Evolutionary conservation across 148 eudicot species (phyloP), one percentile per base, ranked within the genome.

Genomic region (Cornus kousa): DNA sequence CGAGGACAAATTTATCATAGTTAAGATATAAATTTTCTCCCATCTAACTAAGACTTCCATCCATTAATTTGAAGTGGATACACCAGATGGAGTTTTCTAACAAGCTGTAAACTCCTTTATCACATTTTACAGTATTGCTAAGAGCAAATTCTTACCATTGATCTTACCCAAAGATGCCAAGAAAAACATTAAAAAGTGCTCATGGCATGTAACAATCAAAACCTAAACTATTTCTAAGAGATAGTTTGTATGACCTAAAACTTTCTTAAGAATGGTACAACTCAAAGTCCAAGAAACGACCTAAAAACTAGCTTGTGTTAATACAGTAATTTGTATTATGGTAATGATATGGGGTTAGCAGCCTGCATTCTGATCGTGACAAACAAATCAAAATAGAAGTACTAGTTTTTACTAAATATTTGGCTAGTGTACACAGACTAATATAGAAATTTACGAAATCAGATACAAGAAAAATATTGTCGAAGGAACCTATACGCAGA

Each of bases 101-200:
- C 78, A 76, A 53, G 79, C 68, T 77, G 9, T 13, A 23, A 16
- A 67, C 43, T 20, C 17, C 31, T 68, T 19, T 74, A 20, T 40
- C 43, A 1, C 16, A 13, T 59, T 1, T 73, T 57, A 31, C 32
- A 4, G 35, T 50, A 72, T 8, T 2, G 31, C n/a, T 19, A 10
- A 3, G 46, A 10, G 72, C 28, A 48, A 7, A 24, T 20, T 24
- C 62, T 6, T 57, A 19, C 62, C 6, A 7, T 43, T 76, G 55
- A 37, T 75, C 71, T 67, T 1, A 46, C 5, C 71, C n/a, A 7
- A 43, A 67, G 40, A 64, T 22, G 67, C 22, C 72, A 76, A 12
- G 23, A 62, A 17, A 6, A 19, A 6, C 66, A 62, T 17, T 4
- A 11, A 53, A 3, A 17, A 4, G 19, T 5, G 22, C 19, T 62